Evolutionary conservation across 495 filamentous ascomycete species (phyloP).

Genomic region (Aspergillus ostianus): DNA sequence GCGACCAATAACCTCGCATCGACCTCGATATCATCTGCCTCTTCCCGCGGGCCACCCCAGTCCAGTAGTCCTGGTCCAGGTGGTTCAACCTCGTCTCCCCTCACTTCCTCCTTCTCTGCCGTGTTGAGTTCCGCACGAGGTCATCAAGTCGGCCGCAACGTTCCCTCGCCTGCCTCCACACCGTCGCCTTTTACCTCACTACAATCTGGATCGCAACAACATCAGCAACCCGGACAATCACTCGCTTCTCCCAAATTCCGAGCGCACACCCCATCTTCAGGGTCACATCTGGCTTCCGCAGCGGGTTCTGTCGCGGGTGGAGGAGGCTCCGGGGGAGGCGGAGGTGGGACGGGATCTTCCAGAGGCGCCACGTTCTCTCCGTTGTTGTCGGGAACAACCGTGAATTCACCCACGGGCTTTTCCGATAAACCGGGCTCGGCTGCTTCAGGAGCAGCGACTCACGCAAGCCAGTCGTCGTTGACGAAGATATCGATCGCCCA

Average conservation of each 20-base stretch:
- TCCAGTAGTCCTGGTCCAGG: slow-evolving; percentile 46
- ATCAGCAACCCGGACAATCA: slow-evolving; percentile 45
- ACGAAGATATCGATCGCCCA: slow-evolving; percentile 91
- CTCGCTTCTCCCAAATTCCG: slow-evolving; percentile 59
- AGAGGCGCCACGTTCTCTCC: slow-evolving; percentile 63
- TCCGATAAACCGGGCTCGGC: slow-evolving; percentile 50
- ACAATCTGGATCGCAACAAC: slow-evolving; percentile 61
- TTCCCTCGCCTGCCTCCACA: slow-evolving; percentile 47
- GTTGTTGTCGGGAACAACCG: slow-evolving; percentile 57
- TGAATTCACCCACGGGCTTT: slow-evolving; percentile 60
- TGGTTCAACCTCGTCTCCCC: slow-evolving; percentile 49
- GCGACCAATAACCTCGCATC: slow-evolving; percentile 54
- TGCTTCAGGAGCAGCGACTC: slow-evolving; percentile 33
- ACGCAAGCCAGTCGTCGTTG: slow-evolving; percentile 52
- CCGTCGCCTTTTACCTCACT: slow-evolving; percentile 53
- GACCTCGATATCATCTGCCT: slow-evolving; percentile 40
- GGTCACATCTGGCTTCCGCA: slow-evolving; percentile 57
- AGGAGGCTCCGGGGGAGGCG: slow-evolving; percentile 60
- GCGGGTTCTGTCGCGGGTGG: slow-evolving; percentile 56
- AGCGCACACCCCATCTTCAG: slow-evolving; percentile 60
- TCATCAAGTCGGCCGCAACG: slow-evolving; percentile 49
- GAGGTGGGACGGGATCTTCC: slow-evolving; percentile 51
- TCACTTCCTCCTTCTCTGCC: slow-evolving; percentile 54
- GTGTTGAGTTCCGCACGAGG: slow-evolving; percentile 51
- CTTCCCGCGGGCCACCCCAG: slow-evolving; percentile 40